Conservation (phyloP, 148 eudicot species). For the Pouteria glomerata region DNA sequence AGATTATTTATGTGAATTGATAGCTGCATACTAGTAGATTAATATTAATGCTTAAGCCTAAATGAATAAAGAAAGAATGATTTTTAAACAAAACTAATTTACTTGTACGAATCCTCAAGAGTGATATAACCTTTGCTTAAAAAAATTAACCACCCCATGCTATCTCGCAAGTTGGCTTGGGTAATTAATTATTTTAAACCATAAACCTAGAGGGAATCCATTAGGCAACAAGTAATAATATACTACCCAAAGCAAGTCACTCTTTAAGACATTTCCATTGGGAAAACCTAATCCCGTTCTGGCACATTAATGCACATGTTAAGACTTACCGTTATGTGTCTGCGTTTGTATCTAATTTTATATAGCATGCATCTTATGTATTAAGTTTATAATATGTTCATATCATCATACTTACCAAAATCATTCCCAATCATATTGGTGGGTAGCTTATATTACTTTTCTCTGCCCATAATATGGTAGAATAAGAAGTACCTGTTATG, state of each 20-base stretch:
- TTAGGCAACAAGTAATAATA: not conserved
- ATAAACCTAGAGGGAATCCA: not conserved
- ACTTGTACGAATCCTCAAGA: not conserved
- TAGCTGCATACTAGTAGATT: not conserved
- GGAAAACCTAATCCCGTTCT: not conserved
- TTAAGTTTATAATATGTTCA: too few species aligned
- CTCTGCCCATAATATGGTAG: too few species aligned
- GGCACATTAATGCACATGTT: too few species aligned
- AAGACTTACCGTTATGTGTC: too few species aligned
- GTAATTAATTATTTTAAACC: not conserved
- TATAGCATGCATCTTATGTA: too few species aligned
- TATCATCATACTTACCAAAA: not conserved
- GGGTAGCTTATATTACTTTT: not conserved
- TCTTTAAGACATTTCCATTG: not conserved
- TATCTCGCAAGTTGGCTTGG: not conserved
- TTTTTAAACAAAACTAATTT: not conserved
- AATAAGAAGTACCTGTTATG: too few species aligned
- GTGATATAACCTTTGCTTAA: not conserved
- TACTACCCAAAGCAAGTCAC: not conserved
- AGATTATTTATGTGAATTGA: not conserved
- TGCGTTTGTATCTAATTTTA: too few species aligned
- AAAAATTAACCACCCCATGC: constrained; percentile 4
- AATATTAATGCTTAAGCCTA: not conserved
- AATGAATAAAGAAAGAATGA: not conserved
- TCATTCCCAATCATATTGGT: not conserved